A percentile compares a stretch with the other conserved stretches of the same genome.
phyloP scores from a whole-genome alignment of 176 grass and related monocot genomes.

The Ananas comosus region DNA sequence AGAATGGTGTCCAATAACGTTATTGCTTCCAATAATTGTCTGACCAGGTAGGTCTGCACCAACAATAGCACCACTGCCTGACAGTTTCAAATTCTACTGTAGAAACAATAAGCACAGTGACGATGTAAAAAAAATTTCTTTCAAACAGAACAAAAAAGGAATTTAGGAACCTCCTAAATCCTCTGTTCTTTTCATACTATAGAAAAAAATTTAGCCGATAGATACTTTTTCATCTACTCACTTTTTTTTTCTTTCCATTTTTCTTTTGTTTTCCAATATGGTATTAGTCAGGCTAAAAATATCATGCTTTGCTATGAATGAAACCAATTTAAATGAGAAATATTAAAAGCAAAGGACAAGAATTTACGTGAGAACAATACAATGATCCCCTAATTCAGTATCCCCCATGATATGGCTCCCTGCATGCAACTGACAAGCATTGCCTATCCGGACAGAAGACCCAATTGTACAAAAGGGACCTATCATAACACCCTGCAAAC shows the following conservation, averaged over 20 bases:
- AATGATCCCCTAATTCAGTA: slow-evolving; percentile 61
- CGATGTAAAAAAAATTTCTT: neutral
- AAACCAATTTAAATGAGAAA: neutral
- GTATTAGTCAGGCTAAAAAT: neutral
- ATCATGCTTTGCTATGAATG: neutral
- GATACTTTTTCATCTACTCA: neutral
- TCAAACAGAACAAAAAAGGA: neutral
- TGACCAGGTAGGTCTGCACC: slow-evolving; percentile 68
- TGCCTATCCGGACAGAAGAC: slow-evolving; percentile 47
- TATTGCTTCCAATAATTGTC: slow-evolving; percentile 60
- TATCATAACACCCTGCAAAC: slow-evolving; percentile 45
- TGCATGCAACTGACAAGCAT: slow-evolving; percentile 58
- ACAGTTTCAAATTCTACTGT: slow-evolving; percentile 24
- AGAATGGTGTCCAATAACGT: slow-evolving; percentile 66
- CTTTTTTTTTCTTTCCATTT: neutral
- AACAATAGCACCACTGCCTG: slow-evolving; percentile 82
- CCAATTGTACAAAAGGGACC: slow-evolving; percentile 80
- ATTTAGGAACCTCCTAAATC: neutral
- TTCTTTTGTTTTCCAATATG: neutral
- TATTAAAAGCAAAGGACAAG: neutral
- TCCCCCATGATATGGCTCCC: slow-evolving; percentile 60
- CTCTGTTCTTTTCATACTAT: neutral
- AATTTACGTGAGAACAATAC: slow-evolving; percentile 57
- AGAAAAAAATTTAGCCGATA: neutral
- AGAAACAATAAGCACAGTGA: slow-evolving; percentile 2